Evolutionary conservation across 192 early-diverging fungal genomes (phyloP), one percentile per base, ranked within the genome.

Genomic region (Entomortierella beljakovae): DNA sequence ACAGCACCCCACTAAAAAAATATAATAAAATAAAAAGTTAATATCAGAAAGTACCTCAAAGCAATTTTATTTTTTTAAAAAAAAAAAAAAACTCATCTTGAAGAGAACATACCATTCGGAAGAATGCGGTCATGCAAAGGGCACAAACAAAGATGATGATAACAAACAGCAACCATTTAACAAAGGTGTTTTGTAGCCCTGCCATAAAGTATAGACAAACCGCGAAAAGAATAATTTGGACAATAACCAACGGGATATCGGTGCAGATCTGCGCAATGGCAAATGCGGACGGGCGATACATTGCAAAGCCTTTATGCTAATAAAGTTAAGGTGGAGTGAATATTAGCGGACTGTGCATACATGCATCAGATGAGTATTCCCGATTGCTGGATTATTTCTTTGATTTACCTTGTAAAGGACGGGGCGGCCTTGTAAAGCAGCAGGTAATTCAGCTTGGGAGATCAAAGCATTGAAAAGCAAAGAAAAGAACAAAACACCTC

Each of bases 401-500:
- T n/a, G n/a, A 35, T 3, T 35, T 35, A 32, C 32, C 51, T 96
- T 96, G 81, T 91, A 88, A 33, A 92, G 75, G 46, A 94, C 87
- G 22, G 89, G 84, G 46, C 93, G 91, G 31, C 92, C 92, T 35
- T 85, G 83, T 68, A 96, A 84, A 57, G 90, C 86, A 62, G 85
- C 83, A 52, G 92, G 90, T 33, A 94, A 80, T 61, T 92, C 88
- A 18, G 91, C 83, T 57, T 94, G 86, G 23, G 91, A 89, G 22
- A 90, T 85, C 46, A 87, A 61, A 3, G 85, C 68, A 57, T 82
- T 86, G 70, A 81, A 89, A 16, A 85, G 57, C 67, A 84, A 71
- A 66, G 82, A 82, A 80, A 85, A 91, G 63, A 94, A 96, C 28
- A 96, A 76, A 18, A 89, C 88, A 71, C 92, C 91, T 54, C 94